These are phyloP conservation scores for Isatis lusitanica DNA, from an alignment of 441 rosid genomes.

Conservation along the genomic window DNA sequence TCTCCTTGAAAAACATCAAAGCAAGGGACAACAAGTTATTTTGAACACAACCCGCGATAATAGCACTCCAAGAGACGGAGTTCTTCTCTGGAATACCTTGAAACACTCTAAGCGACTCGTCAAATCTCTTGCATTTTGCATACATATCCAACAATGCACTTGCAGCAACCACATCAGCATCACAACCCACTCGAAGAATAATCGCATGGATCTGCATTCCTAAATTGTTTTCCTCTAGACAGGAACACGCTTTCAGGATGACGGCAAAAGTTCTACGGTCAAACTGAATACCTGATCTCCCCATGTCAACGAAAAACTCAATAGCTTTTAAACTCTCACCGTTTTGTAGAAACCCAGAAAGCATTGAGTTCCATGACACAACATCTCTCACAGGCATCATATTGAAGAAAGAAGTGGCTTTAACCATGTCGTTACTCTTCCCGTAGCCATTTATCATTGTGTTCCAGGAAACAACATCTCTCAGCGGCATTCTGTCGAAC, in stretches of 20 bases:
- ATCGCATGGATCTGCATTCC: constrained; percentile 77
- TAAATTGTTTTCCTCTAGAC: constrained; percentile 40
- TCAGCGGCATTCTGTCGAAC: constrained; percentile 63
- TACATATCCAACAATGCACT: constrained; percentile 91
- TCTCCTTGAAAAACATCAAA: constrained; percentile 65
- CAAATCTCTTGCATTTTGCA: constrained; percentile 68
- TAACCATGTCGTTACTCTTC: constrained; percentile 48
- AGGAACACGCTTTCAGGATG: constrained; percentile 57
- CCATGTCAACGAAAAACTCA: constrained; percentile 61
- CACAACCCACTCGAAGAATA: constrained; percentile 53
- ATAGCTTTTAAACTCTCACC: constrained; percentile 50
- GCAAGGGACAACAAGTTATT: constrained; percentile 50
- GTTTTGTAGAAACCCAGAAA: constrained; percentile 67
- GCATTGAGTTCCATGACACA: constrained; percentile 85
- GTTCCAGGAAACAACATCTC: constrained; percentile 80
- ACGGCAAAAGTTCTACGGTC: constrained; percentile 67
- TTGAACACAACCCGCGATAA: constrained; percentile 81
- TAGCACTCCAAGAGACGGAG: constrained; percentile 82
- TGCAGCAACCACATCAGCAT: constrained; percentile 63
- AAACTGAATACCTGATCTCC: constrained; percentile 40
- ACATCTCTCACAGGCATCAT: constrained; percentile 68
- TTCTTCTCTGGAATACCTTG: constrained; percentile 61
- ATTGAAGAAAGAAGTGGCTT: constrained; percentile 49
- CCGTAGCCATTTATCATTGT: constrained; percentile 61
- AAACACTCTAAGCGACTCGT: constrained; percentile 58